Conservation (phyloP, 78 protist species). For the Dictyostelium firmibasis region DNA sequence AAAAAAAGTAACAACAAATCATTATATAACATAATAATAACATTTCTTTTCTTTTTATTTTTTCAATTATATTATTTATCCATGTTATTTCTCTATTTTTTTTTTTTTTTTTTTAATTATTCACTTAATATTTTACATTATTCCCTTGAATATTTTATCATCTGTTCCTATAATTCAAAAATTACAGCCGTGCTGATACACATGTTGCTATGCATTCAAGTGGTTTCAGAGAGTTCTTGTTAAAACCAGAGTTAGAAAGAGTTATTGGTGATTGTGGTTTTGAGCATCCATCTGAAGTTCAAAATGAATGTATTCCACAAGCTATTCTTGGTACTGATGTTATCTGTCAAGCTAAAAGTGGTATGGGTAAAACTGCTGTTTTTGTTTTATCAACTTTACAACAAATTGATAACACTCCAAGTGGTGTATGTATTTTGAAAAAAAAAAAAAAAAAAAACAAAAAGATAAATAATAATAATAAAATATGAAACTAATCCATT, state of each 20-base stretch:
- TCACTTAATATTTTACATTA: neutral
- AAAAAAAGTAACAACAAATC: neutral
- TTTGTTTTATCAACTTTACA: slow-evolving; percentile 97
- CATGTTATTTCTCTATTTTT: neutral
- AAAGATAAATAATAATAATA: neutral
- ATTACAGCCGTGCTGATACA: slow-evolving; percentile 47
- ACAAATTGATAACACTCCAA: slow-evolving; percentile 83
- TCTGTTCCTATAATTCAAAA: neutral
- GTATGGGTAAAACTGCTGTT: slow-evolving; percentile 99
- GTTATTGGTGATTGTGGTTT: slow-evolving; percentile 98
- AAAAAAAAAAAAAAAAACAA: neutral
- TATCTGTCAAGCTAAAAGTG: slow-evolving; percentile 98
- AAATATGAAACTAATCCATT: neutral
- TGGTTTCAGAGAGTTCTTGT: slow-evolving; percentile 97
- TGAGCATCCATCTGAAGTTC: slow-evolving; percentile 99
- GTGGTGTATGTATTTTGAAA: slow-evolving; percentile 41
- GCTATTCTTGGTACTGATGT: slow-evolving; percentile 97
- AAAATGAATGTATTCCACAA: slow-evolving; percentile 97
- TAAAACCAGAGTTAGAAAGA: slow-evolving; percentile 96
- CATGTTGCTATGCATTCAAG: slow-evolving; percentile 88
- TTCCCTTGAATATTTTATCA: neutral
- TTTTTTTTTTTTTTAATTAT: neutral
- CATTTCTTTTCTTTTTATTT: neutral
- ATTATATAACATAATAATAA: neutral
- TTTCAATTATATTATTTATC: neutral